phyloP scores from a whole-genome alignment of 768 basidiomycete species.

The Tricholoma flavovirens region DNA sequence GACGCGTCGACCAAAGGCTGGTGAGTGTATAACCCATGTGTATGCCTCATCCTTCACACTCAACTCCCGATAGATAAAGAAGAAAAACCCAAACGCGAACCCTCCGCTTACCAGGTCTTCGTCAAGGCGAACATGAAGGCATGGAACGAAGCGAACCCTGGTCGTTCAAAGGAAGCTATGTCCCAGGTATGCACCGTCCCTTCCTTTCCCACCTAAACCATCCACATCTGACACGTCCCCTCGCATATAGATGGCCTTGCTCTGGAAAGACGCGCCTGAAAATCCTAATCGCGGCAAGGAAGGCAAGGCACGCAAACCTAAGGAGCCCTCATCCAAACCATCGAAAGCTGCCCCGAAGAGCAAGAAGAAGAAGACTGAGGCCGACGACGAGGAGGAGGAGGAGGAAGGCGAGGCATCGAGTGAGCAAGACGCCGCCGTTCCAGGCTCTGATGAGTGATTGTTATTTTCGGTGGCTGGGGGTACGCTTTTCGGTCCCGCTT shows the following conservation, averaged over 20 bases:
- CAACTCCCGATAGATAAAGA: constrained; percentile 22
- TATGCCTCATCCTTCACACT: not conserved
- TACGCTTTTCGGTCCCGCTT: not conserved
- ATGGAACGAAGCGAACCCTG: constrained; percentile 50
- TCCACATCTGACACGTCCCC: not conserved
- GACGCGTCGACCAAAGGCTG: constrained; percentile 22
- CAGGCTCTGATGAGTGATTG: not conserved
- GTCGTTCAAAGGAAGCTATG: constrained; percentile 52
- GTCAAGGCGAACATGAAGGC: constrained; percentile 51
- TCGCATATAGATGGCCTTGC: constrained; percentile 40
- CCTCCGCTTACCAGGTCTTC: constrained; percentile 54
- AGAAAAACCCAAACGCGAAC: constrained; percentile 52
- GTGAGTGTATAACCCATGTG: constrained; percentile 3
- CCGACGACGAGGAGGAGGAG: constrained; percentile 8
- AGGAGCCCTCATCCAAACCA: constrained; percentile 28
- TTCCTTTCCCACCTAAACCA: not conserved
- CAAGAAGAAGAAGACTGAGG: constrained; percentile 15
- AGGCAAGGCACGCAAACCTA: constrained; percentile 40
- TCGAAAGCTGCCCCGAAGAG: constrained; percentile 10
- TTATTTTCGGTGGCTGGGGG: not conserved
- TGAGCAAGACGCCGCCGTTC: not conserved
- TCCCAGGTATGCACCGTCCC: constrained; percentile 25
- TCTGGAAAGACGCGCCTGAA: constrained; percentile 57
- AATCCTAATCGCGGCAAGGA: constrained; percentile 60
- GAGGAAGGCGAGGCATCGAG: constrained; percentile 10